A percentile compares a stretch with the other conserved stretches of the same genome.
Conservation (phyloP, 768 basidiomycete species). For the Leucosporidium scottii region DNA sequence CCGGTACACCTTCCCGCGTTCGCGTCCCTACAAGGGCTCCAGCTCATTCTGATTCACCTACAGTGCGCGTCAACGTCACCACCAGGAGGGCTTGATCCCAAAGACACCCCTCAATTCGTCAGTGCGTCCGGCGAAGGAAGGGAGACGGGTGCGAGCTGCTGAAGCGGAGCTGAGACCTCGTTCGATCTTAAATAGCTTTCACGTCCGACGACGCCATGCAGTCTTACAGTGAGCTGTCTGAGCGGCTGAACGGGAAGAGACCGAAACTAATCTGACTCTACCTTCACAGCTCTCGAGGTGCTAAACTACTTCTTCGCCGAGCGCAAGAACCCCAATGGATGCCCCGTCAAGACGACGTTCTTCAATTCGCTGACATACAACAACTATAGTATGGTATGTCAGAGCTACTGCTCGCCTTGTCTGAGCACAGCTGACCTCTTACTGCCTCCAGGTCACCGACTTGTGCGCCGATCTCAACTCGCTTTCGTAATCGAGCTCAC, state of each 20-base stretch:
- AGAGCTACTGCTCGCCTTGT: too few relatives aligned
- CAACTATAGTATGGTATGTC: slow-evolving; percentile 49
- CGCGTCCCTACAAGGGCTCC: too few relatives aligned
- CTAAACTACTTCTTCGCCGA: slow-evolving; percentile 68
- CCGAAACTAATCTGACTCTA: too few relatives aligned
- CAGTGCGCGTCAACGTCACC: slow-evolving; percentile 64
- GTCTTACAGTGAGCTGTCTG: slow-evolving; percentile 49
- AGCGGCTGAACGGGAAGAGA: too few relatives aligned
- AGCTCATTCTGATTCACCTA: not conserved
- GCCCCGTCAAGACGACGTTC: slow-evolving; percentile 68
- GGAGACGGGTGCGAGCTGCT: too few relatives aligned
- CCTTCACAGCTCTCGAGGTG: slow-evolving; percentile 44
- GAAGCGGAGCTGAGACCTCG: not conserved
- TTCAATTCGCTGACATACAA: slow-evolving; percentile 64
- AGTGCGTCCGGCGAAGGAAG: slow-evolving; percentile 29
- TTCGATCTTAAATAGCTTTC: slow-evolving; percentile 16
- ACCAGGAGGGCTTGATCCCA: slow-evolving; percentile 62
- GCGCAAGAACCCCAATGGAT: slow-evolving; percentile 50
- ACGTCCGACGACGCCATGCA: slow-evolving; percentile 52
- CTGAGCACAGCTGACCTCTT: not conserved
- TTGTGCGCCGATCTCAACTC: not conserved
- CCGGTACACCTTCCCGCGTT: too few relatives aligned
- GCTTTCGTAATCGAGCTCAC: not conserved
- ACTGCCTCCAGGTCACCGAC: slow-evolving; percentile 11
- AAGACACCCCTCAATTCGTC: slow-evolving; percentile 44